Base-by-base conservation (phyloP, 371 early-diverging fungal genomes). In the Actinomortierella ambigua region DNA sequence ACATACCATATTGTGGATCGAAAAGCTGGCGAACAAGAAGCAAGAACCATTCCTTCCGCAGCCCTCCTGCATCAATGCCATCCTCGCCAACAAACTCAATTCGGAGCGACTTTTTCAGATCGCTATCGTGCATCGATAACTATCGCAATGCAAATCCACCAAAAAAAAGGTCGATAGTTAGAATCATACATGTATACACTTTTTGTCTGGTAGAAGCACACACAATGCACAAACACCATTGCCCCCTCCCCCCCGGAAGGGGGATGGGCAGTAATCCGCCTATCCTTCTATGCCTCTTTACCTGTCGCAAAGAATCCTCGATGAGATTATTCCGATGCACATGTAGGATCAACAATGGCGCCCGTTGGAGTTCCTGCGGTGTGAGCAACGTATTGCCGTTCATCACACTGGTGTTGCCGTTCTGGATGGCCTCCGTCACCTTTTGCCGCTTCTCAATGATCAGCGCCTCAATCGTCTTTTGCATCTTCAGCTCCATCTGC, bases 1-100 rank as follows among this genome's bases (percentile, higher is more conserved):
- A 69, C 78, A 70, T 84, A 64, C 91, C 94, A 67, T 92, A 95
- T 57, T 95, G 87, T 22, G 95, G 94, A 82, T 95, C 94, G 79
- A 98, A 92, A 14, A 98, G 77, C 28, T 96, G 94, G 8, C 97
- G 87, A 7, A 95, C 87, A 15, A 98, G 82, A 17, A 97, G 82
- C 61, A 93, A 79, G 63, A 96, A 95, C 95, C 96, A 98, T 64
- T 99, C 99, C 62, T 97, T 97, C 43, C 94, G 87, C 18, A 99
- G 77, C 0, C 99, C 99, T 50, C 99, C 99, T n/a, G 92, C 96
- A 79, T 98, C 98, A 3, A 89, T 95, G 75, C 91, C 87, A 50
- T 89, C 90, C 76, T 97, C 97, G 8, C 91, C 95, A 24, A 91
- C 79, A 81, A 96, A 96, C 61, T 90, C 86, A 50, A 96, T 90